Base-by-base conservation (phyloP, 2,329 filamentous ascomycete genomes). In the Orbilia blumenaviensis region DNA sequence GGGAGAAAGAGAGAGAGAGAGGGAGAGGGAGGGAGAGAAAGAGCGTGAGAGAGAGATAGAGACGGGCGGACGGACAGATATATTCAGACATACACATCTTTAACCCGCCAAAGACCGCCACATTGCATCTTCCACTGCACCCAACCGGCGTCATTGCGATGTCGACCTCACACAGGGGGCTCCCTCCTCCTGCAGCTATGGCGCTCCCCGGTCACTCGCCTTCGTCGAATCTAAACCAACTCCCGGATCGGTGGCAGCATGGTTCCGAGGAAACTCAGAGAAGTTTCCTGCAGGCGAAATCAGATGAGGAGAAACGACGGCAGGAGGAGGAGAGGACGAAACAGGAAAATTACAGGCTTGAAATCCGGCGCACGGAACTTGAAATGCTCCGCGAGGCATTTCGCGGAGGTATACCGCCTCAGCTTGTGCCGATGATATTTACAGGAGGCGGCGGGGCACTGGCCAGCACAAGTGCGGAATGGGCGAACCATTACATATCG, bases 301-400 rank as follows among this genome's bases (percentile, higher is more conserved):
- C 85, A 14, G 84, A 85, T 78, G 86, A 87, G 80, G 86, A 87
- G 76, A 85, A 83, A 81, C 83, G 85, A 71, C 85, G 84, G 81
- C 85, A 86, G 81, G 86, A 87, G 80, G 85, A 87, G 79, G 85
- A 87, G 78, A 85, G 83, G 81, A 86, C 85, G 56, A 83, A 84
- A 76, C 86, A 87, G 80, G 85, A 86, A 79, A 82, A 82, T 16
- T 81, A 85, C 54, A 81, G 83, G 76, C 81, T 86, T 50, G 86
- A 87, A 80, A 85, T 86, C 78, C 84, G 86, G 62, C 84, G 84
- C 69, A 85, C 87, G 69, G 86, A 87, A 79, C 84, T 86, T 79
- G 83, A 84, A 16, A 86, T 87, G 83, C 80, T 87, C 76, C 83
- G 84, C 54, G 86, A 87, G 74, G 86, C 86, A 16, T 83, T 87